phyloP scores from a whole-genome alignment of 441 rosid genomes.

The Brassica hybrid region DNA sequence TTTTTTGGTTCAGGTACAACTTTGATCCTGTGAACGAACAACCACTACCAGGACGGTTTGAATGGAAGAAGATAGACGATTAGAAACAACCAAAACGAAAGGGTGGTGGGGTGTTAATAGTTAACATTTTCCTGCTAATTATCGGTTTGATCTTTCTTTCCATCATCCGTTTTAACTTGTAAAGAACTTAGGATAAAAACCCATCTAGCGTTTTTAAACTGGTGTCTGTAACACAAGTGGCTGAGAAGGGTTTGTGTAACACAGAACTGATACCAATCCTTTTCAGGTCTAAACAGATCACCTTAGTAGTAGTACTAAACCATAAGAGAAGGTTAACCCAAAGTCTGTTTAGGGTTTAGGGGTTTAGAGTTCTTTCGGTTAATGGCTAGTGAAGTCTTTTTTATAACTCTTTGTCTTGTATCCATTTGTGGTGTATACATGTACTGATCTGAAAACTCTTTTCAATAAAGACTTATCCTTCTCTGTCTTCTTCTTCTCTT shows the following conservation, averaged over 20 bases:
- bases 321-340: conserved; percentile 39
- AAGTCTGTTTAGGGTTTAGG: conserved; percentile 45
- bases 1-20: conserved; percentile 71
- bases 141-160: conserved; percentile 60
- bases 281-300: conserved; percentile 66
- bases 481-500: conserved; percentile 36
- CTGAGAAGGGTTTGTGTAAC: conserved; percentile 62
- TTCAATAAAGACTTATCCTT: conserved; percentile 59
- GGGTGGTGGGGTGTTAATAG: conserved; percentile 36
- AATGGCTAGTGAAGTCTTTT: too few relatives aligned
- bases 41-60: conserved; percentile 81
- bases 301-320: conserved; percentile 46
- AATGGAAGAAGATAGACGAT: conserved; percentile 87
- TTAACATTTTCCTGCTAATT: conserved; percentile 60
- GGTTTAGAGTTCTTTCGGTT: conserved; percentile 41
- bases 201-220: conserved; percentile 66
- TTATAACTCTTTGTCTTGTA: conserved; percentile 46
- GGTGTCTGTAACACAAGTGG: conserved; percentile 76
- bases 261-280: conserved; percentile 67
- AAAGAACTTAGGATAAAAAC: conserved; percentile 75
- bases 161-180: conserved; percentile 70
- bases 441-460: conserved; percentile 35
- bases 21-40: conserved; percentile 84
- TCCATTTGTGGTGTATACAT: conserved; percentile 44
- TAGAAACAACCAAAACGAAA: conserved; percentile 39